Evolutionary conservation across 345 rosid species (phyloP).

Genomic region (Diplotaxis tenuifolia): DNA sequence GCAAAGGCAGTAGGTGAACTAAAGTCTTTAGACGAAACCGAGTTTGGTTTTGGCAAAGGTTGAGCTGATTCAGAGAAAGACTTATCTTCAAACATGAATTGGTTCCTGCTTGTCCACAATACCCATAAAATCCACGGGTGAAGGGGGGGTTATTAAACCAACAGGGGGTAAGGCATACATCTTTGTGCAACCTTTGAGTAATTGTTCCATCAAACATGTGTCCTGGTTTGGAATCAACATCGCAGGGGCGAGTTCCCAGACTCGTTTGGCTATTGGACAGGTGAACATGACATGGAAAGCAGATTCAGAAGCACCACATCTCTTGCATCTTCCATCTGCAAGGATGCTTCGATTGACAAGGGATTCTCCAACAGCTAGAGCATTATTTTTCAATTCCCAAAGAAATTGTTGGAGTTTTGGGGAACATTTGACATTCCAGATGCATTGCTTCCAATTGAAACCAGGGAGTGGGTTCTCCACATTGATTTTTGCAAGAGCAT

Average conservation of each 20-base stretch:
- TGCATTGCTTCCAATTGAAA: background rate
- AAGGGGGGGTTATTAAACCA: background rate
- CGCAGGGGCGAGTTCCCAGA: background rate
- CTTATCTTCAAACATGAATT: background rate
- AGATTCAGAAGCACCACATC: background rate
- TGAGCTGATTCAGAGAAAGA: background rate
- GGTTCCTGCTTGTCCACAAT: background rate
- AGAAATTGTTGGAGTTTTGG: background rate
- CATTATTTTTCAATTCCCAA: background rate
- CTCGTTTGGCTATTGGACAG: background rate
- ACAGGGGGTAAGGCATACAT: background rate
- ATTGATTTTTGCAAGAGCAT: too few species aligned
- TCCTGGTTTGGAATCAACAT: too few species aligned
- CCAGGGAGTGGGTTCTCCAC: too few species aligned
- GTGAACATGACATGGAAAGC: background rate
- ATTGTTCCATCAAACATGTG: background rate
- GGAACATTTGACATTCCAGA: background rate
- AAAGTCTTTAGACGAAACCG: too few species aligned
- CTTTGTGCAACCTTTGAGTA: background rate
- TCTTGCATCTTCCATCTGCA: background rate
- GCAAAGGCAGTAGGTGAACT: too few species aligned
- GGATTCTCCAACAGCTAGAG: background rate
- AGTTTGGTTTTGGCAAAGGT: too few species aligned
- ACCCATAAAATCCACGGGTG: background rate
- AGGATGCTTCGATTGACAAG: background rate